Evolutionary conservation across 2,329 filamentous ascomycete species (phyloP).

Genomic region (Pyrenochaeta sp.): DNA sequence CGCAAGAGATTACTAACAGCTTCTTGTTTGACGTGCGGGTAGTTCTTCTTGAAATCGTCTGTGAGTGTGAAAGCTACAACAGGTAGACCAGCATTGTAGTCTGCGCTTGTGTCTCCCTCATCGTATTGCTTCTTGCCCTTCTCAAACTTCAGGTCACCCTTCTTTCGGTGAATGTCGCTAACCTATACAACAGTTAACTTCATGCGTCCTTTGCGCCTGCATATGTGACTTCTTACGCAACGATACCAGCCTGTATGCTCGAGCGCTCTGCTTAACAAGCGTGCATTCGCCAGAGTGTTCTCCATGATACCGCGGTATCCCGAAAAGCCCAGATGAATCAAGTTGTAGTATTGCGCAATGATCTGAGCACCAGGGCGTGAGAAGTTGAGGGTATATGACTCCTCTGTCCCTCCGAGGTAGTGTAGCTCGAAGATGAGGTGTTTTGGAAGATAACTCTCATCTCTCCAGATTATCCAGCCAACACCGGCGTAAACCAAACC

Average conservation of each 20-base stretch:
- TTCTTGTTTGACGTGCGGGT: constrained; percentile 71
- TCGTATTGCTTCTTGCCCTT: constrained; percentile 55
- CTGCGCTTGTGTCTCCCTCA: constrained; percentile 60
- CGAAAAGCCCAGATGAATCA: constrained; percentile 73
- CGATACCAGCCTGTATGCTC: constrained; percentile 60
- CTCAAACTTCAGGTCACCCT: constrained; percentile 55
- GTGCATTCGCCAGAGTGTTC: constrained; percentile 71
- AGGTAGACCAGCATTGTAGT: constrained; percentile 71
- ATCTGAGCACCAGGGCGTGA: constrained; percentile 74
- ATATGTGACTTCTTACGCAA: constrained; percentile 22
- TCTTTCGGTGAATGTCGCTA: constrained; percentile 70
- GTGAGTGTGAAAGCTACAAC: constrained; percentile 73
- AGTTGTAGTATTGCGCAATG: constrained; percentile 77
- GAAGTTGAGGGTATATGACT: constrained; percentile 77
- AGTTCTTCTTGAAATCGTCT: constrained; percentile 66
- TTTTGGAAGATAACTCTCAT: constrained; percentile 70
- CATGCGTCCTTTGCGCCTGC: neutral
- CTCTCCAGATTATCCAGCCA: constrained; percentile 67
- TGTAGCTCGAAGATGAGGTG: constrained; percentile 75
- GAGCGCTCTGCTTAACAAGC: constrained; percentile 68
- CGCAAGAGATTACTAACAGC: constrained; percentile 69
- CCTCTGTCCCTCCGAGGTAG: constrained; percentile 76
- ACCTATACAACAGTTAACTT: constrained; percentile 43
- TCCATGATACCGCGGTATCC: constrained; percentile 71
- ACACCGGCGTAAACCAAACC: constrained; percentile 72